These are phyloP conservation scores for Cochlearia excelsa DNA, from an alignment of 345 rosid species.

Conservation along the genomic window DNA sequence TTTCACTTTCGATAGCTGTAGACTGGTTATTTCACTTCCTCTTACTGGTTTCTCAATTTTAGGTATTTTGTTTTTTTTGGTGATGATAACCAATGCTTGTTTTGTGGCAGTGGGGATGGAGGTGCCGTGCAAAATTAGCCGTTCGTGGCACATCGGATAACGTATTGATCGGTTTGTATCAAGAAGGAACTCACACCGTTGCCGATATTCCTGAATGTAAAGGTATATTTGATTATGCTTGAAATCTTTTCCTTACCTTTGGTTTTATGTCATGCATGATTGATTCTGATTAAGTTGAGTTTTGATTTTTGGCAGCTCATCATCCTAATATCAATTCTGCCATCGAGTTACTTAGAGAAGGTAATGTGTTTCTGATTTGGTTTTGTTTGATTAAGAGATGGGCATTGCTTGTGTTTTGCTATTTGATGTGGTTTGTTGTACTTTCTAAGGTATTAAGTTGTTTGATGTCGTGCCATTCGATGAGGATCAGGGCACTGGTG, in stretches of 20 bases:
- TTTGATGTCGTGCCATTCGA: slow-evolving; percentile 69
- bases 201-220: slow-evolving; percentile 81
- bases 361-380: slow-evolving; percentile 26
- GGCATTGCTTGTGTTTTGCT: neutral
- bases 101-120: slow-evolving; percentile 76
- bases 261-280: neutral
- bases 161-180: slow-evolving; percentile 79
- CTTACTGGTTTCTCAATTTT: neutral
- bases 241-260: neutral
- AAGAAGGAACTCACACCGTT: slow-evolving; percentile 84
- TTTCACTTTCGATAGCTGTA: slow-evolving; percentile 80
- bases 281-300: slow-evolving; percentile 8
- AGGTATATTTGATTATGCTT: slow-evolving; percentile 41
- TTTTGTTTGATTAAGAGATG: neutral
- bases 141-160: slow-evolving; percentile 67
- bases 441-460: slow-evolving; percentile 53
- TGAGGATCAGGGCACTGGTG: slow-evolving; percentile 83
- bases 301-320: slow-evolving; percentile 56
- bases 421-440: slow-evolving; percentile 8
- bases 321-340: slow-evolving; percentile 88
- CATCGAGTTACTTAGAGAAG: slow-evolving; percentile 74
- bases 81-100: slow-evolving; percentile 8
- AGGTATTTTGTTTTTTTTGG: neutral
- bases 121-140: slow-evolving; percentile 88
- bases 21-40: slow-evolving; percentile 46